These are phyloP conservation scores for Naumovozyma baii DNA, from an alignment of 805 yeast genomes.

Conservation along the genomic window DNA sequence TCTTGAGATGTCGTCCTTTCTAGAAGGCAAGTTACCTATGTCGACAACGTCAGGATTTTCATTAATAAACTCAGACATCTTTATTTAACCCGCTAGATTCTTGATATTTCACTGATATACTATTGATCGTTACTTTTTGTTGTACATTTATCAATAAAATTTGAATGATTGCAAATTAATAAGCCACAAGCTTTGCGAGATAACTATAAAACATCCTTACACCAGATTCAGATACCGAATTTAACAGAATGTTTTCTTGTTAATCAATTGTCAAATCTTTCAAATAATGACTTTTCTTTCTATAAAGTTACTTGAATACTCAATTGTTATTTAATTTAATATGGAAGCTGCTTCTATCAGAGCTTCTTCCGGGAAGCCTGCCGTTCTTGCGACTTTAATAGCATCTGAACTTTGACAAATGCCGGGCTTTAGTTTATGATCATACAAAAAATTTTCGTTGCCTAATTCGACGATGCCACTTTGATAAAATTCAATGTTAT, in stretches of 20 bases:
- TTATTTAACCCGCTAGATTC: background rate
- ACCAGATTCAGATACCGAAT: too few species aligned
- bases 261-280: too few species aligned
- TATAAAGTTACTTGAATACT: too few species aligned
- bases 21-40: constrained; percentile 63
- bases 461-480: constrained; percentile 22
- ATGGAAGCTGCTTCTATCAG: constrained; percentile 38
- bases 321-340: background rate
- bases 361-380: constrained; percentile 65
- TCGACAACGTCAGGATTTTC: constrained; percentile 86
- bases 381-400: constrained; percentile 60
- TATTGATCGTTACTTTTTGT: too few species aligned
- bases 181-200: too few species aligned
- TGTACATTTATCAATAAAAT: too few species aligned
- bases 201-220: too few species aligned
- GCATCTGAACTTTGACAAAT: constrained; percentile 72
- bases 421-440: constrained; percentile 56
- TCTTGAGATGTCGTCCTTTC: constrained; percentile 32
- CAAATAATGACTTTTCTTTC: too few species aligned
- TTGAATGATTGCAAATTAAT: background rate
- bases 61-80: constrained; percentile 75
- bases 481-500: constrained; percentile 15
- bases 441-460: constrained; percentile 22
- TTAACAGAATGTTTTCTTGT: too few species aligned
- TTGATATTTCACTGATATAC: background rate